Percentiles rank a stretch among this genome's conserved stretches.
Evolutionary conservation across 139 green algal species (phyloP).

Genomic region (Zygnema cylindricum): DNA sequence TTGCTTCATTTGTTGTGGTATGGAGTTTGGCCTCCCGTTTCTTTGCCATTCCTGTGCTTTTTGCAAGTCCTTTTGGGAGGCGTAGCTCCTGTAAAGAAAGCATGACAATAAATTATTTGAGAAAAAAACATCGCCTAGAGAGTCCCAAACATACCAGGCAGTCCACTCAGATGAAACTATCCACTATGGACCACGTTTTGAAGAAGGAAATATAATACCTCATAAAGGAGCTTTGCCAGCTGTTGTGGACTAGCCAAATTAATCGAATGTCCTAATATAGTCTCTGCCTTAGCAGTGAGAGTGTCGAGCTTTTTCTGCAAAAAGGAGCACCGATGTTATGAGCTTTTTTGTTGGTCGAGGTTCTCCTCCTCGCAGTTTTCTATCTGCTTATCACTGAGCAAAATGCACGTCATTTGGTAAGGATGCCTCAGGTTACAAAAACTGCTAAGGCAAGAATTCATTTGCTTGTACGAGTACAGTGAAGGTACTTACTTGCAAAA

Average conservation of each 20-base stretch:
- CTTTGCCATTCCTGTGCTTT: conserved; percentile 23
- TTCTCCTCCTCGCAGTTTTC: no score
- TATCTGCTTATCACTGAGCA: no score
- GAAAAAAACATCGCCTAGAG: no score
- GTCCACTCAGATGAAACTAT: no score
- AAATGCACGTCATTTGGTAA: no score
- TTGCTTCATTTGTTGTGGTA: conserved; percentile 36
- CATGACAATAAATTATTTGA: no score
- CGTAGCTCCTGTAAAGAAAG: conserved; percentile 17
- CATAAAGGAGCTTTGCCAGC: conserved; percentile 18
- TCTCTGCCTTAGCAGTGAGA: neutral
- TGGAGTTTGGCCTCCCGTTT: conserved; percentile 25
- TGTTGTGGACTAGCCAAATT: conserved; percentile 34
- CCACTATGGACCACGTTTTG: no score
- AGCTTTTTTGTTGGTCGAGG: no score
- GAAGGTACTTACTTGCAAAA: conserved; percentile 15
- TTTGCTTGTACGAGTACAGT: neutral
- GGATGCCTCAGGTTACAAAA: no score
- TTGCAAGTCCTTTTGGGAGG: conserved; percentile 8
- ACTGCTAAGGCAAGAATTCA: no score
- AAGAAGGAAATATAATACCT: conserved; percentile 18
- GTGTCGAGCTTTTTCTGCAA: conserved; percentile 31
- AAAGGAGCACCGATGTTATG: no score
- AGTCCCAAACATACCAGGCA: no score
- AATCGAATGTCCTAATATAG: conserved; percentile 17